A percentile compares a stretch with the other conserved stretches of the same genome.
phyloP scores from a whole-genome alignment of 148 eudicot genomes.

The Arctostaphylos glauca region DNA sequence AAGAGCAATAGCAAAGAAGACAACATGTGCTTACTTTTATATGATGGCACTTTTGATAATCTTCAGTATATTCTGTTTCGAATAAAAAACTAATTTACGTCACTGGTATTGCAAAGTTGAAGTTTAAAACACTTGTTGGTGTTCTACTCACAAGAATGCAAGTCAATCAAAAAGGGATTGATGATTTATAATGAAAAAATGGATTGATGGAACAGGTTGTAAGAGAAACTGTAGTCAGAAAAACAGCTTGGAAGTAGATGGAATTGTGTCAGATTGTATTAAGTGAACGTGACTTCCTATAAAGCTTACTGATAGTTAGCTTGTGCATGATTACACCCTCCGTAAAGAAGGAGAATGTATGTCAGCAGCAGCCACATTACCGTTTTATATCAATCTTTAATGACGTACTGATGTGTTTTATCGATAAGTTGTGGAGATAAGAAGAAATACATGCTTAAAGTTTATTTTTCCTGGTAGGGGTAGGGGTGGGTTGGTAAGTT shows the following conservation, averaged over 20 bases:
- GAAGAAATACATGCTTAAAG: neutral
- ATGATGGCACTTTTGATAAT: neutral
- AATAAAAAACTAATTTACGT: neutral
- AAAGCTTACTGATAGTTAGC: neutral
- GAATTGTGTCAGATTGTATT: neutral
- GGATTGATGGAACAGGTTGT: neutral
- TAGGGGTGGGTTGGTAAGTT: neutral
- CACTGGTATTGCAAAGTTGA: neutral
- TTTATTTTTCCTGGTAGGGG: neutral
- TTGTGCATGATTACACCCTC: neutral
- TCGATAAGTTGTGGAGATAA: neutral
- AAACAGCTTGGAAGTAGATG: constrained; percentile 8
- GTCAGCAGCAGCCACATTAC: constrained; percentile 1
- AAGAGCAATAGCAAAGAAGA: neutral
- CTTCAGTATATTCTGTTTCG: neutral
- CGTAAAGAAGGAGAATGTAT: neutral
- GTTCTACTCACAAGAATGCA: constrained; percentile 10
- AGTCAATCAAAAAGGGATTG: neutral
- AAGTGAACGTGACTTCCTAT: neutral
- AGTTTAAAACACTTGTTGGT: neutral
- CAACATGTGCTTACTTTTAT: neutral
- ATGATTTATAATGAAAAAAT: too few relatives aligned
- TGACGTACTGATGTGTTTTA: neutral
- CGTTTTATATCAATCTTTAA: neutral
- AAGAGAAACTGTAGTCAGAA: neutral